Evolutionary conservation across 192 early-diverging fungal species (phyloP).

Genomic region (Diversispora eburnea): DNA sequence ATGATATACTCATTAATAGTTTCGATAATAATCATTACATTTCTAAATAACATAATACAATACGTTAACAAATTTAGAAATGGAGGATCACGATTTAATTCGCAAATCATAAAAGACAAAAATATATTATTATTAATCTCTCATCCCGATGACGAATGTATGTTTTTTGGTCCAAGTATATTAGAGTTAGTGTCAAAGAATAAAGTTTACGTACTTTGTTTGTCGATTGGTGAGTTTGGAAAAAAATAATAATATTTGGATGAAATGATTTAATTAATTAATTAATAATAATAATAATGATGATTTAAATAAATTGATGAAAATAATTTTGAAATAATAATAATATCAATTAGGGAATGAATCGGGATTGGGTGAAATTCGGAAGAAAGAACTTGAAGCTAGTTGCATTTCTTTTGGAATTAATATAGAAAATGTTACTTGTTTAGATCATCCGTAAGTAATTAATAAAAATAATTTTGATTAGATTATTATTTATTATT

Average conservation of each 20-base stretch:
- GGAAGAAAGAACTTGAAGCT: conserved; percentile 60
- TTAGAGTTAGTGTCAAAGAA: conserved; percentile 49
- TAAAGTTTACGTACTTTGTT: conserved; percentile 72
- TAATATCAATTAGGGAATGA: conserved; percentile 71
- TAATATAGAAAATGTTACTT: conserved; percentile 40
- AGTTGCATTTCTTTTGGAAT: conserved; percentile 63
- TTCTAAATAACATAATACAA: too few species aligned
- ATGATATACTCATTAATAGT: too few species aligned
- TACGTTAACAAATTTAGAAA: too few species aligned
- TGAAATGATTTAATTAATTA: conserved; percentile 1
- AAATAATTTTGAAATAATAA: background rate
- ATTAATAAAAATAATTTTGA: background rate
- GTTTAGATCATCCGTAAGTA: conserved; percentile 61
- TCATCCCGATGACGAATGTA: conserved; percentile 98
- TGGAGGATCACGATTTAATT: too few species aligned
- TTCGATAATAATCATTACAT: too few species aligned
- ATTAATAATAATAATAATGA: too few species aligned
- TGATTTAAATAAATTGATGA: background rate
- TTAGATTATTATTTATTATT: background rate
- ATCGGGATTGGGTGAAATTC: conserved; percentile 56
- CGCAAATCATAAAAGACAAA: too few species aligned
- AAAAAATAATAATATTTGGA: background rate
- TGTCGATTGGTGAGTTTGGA: conserved; percentile 68
- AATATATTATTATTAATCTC: conserved; percentile 71
- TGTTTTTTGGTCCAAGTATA: conserved; percentile 92